phyloP scores from a whole-genome alignment of 108 stramenopile species.

The Pseudonitzschia multiseries region DNA sequence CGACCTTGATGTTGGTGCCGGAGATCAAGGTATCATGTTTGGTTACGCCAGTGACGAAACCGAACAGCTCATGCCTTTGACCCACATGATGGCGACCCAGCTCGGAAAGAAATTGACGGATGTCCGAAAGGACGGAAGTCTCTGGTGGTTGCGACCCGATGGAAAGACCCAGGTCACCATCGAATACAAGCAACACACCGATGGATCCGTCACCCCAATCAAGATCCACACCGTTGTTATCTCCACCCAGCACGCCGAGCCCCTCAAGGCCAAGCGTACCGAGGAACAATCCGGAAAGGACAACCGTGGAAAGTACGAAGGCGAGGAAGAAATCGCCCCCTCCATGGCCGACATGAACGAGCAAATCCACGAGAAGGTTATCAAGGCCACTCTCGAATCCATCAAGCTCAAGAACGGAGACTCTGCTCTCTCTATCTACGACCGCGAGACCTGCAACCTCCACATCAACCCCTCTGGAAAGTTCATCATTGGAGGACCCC shows the following conservation, averaged over 20 bases:
- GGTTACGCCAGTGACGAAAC: constrained; percentile 98
- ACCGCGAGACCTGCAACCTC: constrained; percentile 85
- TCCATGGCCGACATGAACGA: constrained; percentile 84
- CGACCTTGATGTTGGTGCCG: constrained; percentile 95
- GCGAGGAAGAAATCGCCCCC: constrained; percentile 71
- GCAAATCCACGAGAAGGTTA: constrained; percentile 80
- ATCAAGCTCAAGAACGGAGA: constrained; percentile 79
- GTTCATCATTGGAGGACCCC: constrained; percentile 97
- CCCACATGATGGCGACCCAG: constrained; percentile 94
- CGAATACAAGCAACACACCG: constrained; percentile 89
- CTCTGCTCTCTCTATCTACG: constrained; percentile 69
- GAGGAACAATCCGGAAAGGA: constrained; percentile 93
- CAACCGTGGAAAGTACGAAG: constrained; percentile 88
- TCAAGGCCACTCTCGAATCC: constrained; percentile 68
- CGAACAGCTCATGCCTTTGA: constrained; percentile 93
- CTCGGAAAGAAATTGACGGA: constrained; percentile 94
- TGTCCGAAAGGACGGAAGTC: constrained; percentile 92
- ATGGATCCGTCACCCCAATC: constrained; percentile 90
- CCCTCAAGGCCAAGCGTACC: constrained; percentile 87
- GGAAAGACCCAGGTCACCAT: constrained; percentile 98
- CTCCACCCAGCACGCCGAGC: constrained; percentile 96
- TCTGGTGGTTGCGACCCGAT: constrained; percentile 97
- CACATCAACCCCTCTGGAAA: constrained; percentile 95
- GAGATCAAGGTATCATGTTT: constrained; percentile 99
- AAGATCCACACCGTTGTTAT: constrained; percentile 98